Evolutionary conservation across 176 grass and related monocot species (phyloP).

Genomic region (Carex littledalei): DNA sequence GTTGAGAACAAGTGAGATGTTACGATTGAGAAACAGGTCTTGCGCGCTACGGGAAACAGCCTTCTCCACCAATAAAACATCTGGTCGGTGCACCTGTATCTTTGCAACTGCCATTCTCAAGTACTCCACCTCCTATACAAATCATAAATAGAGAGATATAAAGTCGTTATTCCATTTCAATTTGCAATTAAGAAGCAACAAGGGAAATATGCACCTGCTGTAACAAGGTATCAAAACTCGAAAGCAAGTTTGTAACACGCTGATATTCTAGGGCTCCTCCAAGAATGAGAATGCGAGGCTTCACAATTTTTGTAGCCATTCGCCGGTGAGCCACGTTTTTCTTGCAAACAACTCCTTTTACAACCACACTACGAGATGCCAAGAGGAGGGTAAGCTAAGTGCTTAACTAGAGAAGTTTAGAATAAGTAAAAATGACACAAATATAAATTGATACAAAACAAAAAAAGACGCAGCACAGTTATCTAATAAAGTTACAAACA

Average conservation of each 20-base stretch:
- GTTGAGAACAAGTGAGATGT: slow-evolving; percentile 96
- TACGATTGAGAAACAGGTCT: slow-evolving; percentile 78
- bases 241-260: slow-evolving; percentile 91
- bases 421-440: slow-evolving; percentile 17
- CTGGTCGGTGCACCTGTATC: slow-evolving; percentile 88
- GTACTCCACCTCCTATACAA: slow-evolving; percentile 86
- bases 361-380: slow-evolving; percentile 54
- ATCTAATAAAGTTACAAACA: no score
- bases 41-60: slow-evolving; percentile 88
- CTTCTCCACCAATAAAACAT: slow-evolving; percentile 93
- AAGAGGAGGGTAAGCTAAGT: background rate
- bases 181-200: slow-evolving; percentile 4
- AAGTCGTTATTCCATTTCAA: background rate
- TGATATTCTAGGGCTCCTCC: slow-evolving; percentile 98
- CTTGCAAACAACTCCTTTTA: slow-evolving; percentile 98
- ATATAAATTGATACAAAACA: background rate
- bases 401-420: slow-evolving; percentile 10
- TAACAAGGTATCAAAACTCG: slow-evolving; percentile 98
- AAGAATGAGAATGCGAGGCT: slow-evolving; percentile 75
- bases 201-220: slow-evolving; percentile 60
- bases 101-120: slow-evolving; percentile 96
- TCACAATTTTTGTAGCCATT: slow-evolving; percentile 70
- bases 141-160: slow-evolving; percentile 22
- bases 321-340: slow-evolving; percentile 93
- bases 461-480: no score